phyloP scores from a whole-genome alignment of 306 rosid genomes.

The Comarum palustre region DNA sequence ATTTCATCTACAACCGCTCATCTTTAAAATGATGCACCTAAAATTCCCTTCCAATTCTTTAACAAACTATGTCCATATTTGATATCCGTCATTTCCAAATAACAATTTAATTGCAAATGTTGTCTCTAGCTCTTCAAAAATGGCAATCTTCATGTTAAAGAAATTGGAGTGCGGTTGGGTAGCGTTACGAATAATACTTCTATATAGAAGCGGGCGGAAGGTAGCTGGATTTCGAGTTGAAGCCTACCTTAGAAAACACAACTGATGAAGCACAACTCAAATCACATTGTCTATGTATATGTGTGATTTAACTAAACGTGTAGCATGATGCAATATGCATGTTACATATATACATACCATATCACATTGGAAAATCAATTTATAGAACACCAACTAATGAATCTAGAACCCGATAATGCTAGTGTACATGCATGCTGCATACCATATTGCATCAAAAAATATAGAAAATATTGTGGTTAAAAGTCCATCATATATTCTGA shows the following conservation, averaged over 20 bases:
- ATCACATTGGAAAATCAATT: neutral
- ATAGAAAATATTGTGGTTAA: neutral
- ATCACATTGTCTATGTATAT: neutral
- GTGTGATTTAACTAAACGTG: neutral
- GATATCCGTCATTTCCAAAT: neutral
- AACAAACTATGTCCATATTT: neutral
- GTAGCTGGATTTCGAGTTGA: neutral
- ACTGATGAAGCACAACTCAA: neutral
- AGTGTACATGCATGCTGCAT: neutral
- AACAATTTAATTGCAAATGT: neutral
- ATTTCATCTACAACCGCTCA: neutral
- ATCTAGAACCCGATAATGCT: neutral
- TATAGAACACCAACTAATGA: no score
- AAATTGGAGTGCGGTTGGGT: neutral
- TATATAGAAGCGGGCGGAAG: neutral
- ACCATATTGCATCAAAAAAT: neutral
- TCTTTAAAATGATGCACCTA: neutral
- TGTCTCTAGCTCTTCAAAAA: no score
- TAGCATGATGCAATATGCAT: neutral
- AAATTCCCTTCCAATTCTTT: neutral
- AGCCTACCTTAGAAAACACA: neutral
- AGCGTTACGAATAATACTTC: neutral
- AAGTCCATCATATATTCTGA: no score
- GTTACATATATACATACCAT: neutral
- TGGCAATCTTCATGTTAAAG: slow-evolving; percentile 20